Evolutionary conservation across 345 rosid genomes (phyloP), one percentile per base, ranked within the genome.

Genomic region (Murraya koenigii): DNA sequence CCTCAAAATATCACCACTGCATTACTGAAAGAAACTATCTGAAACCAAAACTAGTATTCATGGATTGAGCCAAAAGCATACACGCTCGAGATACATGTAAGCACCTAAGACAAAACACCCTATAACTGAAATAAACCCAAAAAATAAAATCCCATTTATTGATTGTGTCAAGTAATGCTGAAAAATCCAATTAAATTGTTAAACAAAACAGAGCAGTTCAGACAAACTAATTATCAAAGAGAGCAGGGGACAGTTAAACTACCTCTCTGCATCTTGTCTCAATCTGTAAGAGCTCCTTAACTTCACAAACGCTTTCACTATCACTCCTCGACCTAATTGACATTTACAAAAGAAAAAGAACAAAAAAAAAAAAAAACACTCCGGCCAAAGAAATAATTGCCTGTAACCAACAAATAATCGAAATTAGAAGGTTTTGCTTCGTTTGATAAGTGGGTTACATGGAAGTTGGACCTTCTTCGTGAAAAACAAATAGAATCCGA

Each of bases 181-280:
- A 6, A 63, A 63, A 28, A 13, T 14, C 36, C 32, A 30, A 63
- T 11, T 30, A 63, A 6, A 30, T 30, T 63, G 0, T 49, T 0
- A 11, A 44, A 58, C 66, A 36, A 66, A 36, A 66, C 60, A 55
- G 39, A 30, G 30, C 11, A 5, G 60, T 47, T 74, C 15, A 15
- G 71, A 39, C 56, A 75, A 69, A 75, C 60, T 20, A 7, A 56
- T 17, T 22, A 56, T 22, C 25, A 58, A 58, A 22, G 25, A 8
- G 26, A 58, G 26, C 8, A 52, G 56, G 56, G 25, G 2, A 19
- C 25, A 0, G 60, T 8, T 23, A 75, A 30, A 38, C 1, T 72
- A 90, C 97, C 93, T 91, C 93, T 72, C 73, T 83, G 80, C 89
- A 89, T 84, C 87, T 79, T 7, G 87, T 80, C 20, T 86, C 88